Evolutionary conservation across 176 grass and related monocot genomes (phyloP).

Genomic region (Poa annua): DNA sequence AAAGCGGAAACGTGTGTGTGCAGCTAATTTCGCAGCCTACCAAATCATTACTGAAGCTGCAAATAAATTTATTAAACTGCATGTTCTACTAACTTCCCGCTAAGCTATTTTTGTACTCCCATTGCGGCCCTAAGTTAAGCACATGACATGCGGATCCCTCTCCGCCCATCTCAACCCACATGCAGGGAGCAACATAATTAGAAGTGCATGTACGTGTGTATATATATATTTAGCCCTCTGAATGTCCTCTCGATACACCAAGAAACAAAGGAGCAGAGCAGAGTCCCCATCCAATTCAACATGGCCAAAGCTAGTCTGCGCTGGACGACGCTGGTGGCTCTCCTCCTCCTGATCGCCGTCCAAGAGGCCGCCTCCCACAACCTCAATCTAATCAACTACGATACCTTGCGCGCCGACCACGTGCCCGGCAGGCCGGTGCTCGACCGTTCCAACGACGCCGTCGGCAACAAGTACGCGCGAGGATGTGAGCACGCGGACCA

Average conservation of each 20-base stretch:
- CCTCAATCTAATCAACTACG: not conserved
- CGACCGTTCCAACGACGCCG: not conserved
- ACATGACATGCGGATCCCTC: no score
- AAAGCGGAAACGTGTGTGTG: no score
- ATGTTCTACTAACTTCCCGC: not conserved
- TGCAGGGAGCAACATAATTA: not conserved
- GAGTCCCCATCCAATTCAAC: not conserved
- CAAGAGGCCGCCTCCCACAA: not conserved
- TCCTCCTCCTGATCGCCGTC: slow-evolving; percentile 31
- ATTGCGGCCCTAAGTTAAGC: not conserved
- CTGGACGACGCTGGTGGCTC: not conserved
- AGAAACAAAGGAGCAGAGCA: not conserved
- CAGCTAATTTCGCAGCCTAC: not conserved
- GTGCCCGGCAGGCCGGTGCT: not conserved
- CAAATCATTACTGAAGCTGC: not conserved
- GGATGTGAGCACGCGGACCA: not conserved
- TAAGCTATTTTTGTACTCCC: not conserved
- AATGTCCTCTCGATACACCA: not conserved
- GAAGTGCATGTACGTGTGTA: not conserved
- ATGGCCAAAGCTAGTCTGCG: slow-evolving; percentile 24
- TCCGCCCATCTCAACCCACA: slow-evolving; percentile 31
- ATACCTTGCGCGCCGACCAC: not conserved
- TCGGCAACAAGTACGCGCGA: slow-evolving; percentile 6
- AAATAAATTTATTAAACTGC: not conserved
- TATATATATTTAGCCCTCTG: not conserved